A percentile compares a stretch with the other conserved stretches of the same genome.
Conservation (phyloP, 345 rosid species). For the Cardamine resedifolia region DNA sequence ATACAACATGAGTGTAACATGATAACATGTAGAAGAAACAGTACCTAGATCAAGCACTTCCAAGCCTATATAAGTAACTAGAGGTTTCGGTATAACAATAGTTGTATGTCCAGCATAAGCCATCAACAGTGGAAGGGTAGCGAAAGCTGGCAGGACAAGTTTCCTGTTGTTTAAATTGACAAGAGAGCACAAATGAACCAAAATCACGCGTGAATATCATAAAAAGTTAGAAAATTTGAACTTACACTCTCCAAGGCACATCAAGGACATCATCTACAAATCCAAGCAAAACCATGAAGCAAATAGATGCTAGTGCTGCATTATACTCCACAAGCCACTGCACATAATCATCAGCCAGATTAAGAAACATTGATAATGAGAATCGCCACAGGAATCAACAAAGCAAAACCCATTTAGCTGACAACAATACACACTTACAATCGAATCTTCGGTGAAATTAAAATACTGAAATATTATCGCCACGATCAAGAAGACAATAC, state of each 20-base stretch:
- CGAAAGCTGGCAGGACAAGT: conserved; percentile 82
- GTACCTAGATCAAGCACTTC: conserved; percentile 85
- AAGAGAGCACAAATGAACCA: conserved; percentile 13
- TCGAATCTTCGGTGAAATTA: conserved; percentile 92
- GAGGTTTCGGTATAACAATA: conserved; percentile 91
- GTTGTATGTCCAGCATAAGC: conserved; percentile 99
- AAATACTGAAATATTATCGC: conserved; percentile 84
- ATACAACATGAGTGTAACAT: not conserved
- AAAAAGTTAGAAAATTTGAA: conserved; percentile 18
- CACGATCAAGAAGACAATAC: conserved; percentile 78
- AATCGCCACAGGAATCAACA: not conserved
- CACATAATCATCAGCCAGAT: conserved; percentile 31
- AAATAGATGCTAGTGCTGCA: conserved; percentile 90
- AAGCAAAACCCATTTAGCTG: not conserved
- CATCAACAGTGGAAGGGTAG: conserved; percentile 94
- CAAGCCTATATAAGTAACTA: conserved; percentile 65
- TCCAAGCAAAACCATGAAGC: conserved; percentile 98
- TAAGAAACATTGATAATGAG: not conserved
- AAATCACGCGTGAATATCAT: not conserved
- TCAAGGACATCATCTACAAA: conserved; percentile 97
- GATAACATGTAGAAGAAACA: conserved; percentile 15
- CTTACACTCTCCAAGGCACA: conserved; percentile 99
- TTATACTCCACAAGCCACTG: conserved; percentile 99
- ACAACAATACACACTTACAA: conserved; percentile 50
- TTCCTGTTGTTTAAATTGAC: conserved; percentile 49